phyloP scores from a whole-genome alignment of 2,329 filamentous ascomycete species.

The Xylaria digitata region DNA sequence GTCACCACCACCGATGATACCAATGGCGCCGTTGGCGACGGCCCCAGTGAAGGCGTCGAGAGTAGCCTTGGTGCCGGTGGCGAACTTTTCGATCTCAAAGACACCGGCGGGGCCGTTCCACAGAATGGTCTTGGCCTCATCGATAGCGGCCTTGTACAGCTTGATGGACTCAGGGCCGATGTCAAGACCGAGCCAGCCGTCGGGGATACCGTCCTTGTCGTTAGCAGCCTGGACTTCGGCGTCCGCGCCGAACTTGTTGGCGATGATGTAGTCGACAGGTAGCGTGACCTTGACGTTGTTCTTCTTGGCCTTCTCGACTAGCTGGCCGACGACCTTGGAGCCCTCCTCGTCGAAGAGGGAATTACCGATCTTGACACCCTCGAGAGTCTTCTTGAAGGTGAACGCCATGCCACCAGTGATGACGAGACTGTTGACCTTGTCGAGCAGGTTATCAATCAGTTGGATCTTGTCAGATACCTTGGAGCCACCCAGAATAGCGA shows the following conservation, averaged over 20 bases:
- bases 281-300: constrained; percentile 96
- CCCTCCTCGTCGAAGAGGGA: constrained; percentile 94
- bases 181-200: constrained; percentile 98
- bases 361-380: constrained; percentile 88
- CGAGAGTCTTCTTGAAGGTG: constrained; percentile 99
- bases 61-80: constrained; percentile 89
- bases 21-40: constrained; percentile 86
- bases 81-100: constrained; percentile 97
- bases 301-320: constrained; percentile 96
- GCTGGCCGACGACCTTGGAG: constrained; percentile 86
- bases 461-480: constrained; percentile 99
- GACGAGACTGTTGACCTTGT: constrained; percentile 97
- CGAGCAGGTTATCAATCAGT: constrained; percentile 97
- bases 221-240: constrained; percentile 84
- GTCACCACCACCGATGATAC: constrained; percentile 98
- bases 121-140: constrained; percentile 92
- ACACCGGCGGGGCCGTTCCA: constrained; percentile 99
- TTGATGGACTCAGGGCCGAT: constrained; percentile 89
- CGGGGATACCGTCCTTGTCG: constrained; percentile 89
- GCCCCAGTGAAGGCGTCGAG: constrained; percentile 89
- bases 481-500: constrained; percentile 96
- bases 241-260: constrained; percentile 91
- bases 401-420: constrained; percentile 99
- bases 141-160: constrained; percentile 88
- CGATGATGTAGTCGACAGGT: constrained; percentile 94